Conservation (phyloP, 176 grass and related monocot species). For the Oryza coarctata region DNA sequence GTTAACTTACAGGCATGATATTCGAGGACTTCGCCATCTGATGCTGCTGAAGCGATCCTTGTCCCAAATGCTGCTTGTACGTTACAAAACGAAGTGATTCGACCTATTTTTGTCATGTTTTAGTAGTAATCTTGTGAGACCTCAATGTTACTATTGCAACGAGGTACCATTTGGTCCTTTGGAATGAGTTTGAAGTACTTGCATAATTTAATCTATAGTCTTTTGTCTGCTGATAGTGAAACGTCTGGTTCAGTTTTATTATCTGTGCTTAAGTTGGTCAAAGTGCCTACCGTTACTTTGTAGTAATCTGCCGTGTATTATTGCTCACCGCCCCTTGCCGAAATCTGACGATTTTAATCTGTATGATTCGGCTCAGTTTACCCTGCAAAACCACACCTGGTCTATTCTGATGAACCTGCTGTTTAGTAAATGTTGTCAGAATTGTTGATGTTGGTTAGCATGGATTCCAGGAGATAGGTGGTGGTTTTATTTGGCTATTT, state of each 20-base stretch:
- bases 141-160: slow-evolving; percentile 26
- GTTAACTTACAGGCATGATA: slow-evolving; percentile 20
- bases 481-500: no score
- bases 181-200: slow-evolving; percentile 27
- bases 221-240: background rate
- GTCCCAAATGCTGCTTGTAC: slow-evolving; percentile 32
- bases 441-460: no score
- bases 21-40: slow-evolving; percentile 7
- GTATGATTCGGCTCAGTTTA: background rate
- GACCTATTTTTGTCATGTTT: slow-evolving; percentile 32
- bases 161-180: slow-evolving; percentile 2
- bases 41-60: background rate
- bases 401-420: background rate
- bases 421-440: background rate
- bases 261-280: no score
- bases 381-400: background rate
- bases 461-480: no score
- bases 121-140: slow-evolving; percentile 34
- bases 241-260: background rate
- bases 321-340: no score
- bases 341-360: background rate
- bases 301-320: no score
- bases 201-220: background rate
- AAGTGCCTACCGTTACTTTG: no score
- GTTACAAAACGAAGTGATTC: slow-evolving; percentile 12